phyloP scores from a whole-genome alignment of 169 alveolate genomes.

The Plasmodium gallinaceum region DNA sequence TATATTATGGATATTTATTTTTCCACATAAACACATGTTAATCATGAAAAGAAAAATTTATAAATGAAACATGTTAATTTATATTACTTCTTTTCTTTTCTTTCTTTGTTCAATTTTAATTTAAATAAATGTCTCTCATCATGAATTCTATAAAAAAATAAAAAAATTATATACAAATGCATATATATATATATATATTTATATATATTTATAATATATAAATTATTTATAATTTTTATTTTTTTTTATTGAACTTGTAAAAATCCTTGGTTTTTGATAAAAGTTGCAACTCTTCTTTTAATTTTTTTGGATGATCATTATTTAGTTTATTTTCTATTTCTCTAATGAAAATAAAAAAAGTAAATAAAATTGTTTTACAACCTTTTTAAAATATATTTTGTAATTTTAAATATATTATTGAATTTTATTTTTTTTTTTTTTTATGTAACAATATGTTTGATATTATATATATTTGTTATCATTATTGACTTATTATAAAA shows the following conservation, averaged over 20 bases:
- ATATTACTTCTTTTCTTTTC: slow-evolving; percentile 50
- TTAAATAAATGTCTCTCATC: slow-evolving; percentile 71
- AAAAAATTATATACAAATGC: neutral
- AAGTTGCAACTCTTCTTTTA: slow-evolving; percentile 68
- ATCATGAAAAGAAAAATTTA: too few species aligned
- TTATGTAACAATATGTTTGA: too few species aligned
- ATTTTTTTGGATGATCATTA: slow-evolving; percentile 59
- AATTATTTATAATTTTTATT: neutral
- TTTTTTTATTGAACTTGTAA: slow-evolving; percentile 44
- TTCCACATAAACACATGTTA: too few species aligned
- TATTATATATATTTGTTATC: neutral
- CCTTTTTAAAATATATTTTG: neutral
- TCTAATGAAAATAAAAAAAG: slow-evolving; percentile 1
- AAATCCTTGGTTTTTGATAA: slow-evolving; percentile 69
- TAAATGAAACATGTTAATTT: neutral
- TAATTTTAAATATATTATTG: neutral
- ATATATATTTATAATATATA: neutral
- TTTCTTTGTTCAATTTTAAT: slow-evolving; percentile 63
- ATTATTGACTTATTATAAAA: neutral
- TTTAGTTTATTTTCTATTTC: slow-evolving; percentile 58
- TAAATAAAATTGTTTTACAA: neutral
- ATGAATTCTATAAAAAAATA: slow-evolving; percentile 38
- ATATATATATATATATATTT: neutral
- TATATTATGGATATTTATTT: too few species aligned
- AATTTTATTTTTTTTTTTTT: too few species aligned